A percentile compares a stretch with the other conserved stretches of the same genome.
These are phyloP conservation scores for Antitrichia curtipendula DNA, from an alignment of 225 moss, liverwort and hornwort species.

Conservation along the genomic window DNA sequence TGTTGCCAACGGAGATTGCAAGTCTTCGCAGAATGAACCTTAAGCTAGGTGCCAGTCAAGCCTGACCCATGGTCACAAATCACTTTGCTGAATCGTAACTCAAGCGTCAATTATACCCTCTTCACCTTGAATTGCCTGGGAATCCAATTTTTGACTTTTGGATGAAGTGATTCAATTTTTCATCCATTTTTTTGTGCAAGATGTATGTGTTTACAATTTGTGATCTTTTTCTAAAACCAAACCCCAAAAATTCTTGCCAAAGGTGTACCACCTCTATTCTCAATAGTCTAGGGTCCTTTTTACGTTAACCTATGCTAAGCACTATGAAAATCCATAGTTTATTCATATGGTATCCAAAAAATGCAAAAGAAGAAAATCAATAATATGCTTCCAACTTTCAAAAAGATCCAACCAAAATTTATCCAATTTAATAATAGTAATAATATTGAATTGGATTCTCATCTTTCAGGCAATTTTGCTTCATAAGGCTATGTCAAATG, in stretches of 20 bases:
- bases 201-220: too few species aligned
- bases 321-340: background rate
- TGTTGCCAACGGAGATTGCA: background rate
- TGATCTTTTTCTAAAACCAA: too few species aligned
- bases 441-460: too few species aligned
- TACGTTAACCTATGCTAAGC: background rate
- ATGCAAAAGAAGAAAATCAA: background rate
- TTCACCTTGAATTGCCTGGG: background rate
- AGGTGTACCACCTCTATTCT: background rate
- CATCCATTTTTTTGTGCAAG: background rate
- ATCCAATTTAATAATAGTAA: background rate
- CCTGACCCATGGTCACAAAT: background rate
- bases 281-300: background rate
- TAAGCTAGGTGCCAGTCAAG: background rate
- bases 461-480: too few species aligned
- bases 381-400: background rate
- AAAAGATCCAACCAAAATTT: background rate
- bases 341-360: background rate
- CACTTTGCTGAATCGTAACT: conserved; percentile 1
- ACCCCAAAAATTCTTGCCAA: background rate
- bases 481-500: too few species aligned
- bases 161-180: background rate
- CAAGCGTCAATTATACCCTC: background rate
- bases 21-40: background rate
- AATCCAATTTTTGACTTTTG: background rate